Evolutionary conservation across 176 grass and related monocot genomes (phyloP), one percentile per base, ranked within the genome.

Genomic region (Triticum turgidum): DNA sequence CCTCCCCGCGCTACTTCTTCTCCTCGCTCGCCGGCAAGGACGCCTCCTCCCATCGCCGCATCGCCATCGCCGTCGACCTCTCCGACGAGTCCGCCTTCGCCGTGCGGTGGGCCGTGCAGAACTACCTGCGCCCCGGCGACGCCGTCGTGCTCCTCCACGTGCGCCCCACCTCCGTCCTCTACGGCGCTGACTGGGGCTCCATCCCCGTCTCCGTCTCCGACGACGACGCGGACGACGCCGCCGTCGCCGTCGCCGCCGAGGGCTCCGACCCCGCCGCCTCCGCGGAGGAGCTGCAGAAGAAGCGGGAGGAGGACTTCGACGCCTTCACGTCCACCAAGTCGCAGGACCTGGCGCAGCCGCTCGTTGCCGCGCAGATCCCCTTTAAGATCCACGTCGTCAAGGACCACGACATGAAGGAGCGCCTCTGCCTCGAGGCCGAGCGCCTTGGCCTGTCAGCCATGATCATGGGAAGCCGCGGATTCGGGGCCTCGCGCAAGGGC

Each of bases 351-450:
- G 95, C 92, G 68, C 92, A 94, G 84, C 92, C 95, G 37, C 92
- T 97, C 1, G 95, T 89, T 29, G 92, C 73, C 38, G 92, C 92
- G 24, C 89, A 91, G 81, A 97, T 97, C 89, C 92, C 90, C 27
- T 97, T 91, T 27, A 97, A 94, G 92, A 91, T 97, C 84, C 95
- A 97, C 56, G 83, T 97, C 69, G 95, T 94, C 3, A 94, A 97
- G 89, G 95, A 97, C 73, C 95, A 97, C 85, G 95, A 97, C 92
- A 97, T 97, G 95, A 97, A 94, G 89, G 95, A 97, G 89, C 84
- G 95, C 9, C 91, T 97, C 77, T 97, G 95, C 74, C 90, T 97
- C 15, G 95, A 97, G 89, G 88, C 93, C 1, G 95, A 97, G 84
- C 86, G 92, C n/a, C 87, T 97, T 5, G 92, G 92, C 56, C 54